Percentiles rank a stretch among this genome's conserved stretches.
Evolutionary conservation across 371 early-diverging fungal genomes (phyloP).

Genomic region (Basidiobolus heterosporus): DNA sequence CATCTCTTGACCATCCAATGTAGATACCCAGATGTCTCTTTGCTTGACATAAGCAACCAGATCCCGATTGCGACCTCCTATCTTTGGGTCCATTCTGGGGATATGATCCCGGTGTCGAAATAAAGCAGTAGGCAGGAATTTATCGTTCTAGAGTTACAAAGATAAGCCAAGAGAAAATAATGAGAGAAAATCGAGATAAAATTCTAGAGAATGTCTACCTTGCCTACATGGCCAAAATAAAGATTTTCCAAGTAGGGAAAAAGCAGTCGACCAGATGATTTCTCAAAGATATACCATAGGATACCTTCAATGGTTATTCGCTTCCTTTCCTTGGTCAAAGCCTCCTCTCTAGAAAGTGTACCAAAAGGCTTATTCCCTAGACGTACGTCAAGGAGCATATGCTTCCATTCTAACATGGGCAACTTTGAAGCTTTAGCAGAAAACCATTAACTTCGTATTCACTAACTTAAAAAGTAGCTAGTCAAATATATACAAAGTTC

Average conservation of each 20-base stretch:
- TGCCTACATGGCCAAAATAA: slow-evolving; percentile 8
- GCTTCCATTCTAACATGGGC: slow-evolving; percentile 14
- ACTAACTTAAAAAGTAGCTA: too few relatives aligned
- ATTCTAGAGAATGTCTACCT: slow-evolving; percentile 1
- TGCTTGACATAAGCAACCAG: slow-evolving; percentile 39
- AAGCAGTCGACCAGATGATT: slow-evolving; percentile 4
- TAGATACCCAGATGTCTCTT: slow-evolving; percentile 46
- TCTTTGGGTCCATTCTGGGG: slow-evolving; percentile 30
- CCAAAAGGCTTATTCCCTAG: slow-evolving; percentile 10
- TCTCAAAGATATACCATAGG: slow-evolving; percentile 2
- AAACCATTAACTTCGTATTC: neutral
- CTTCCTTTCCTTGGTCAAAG: neutral
- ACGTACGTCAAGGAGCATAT: neutral
- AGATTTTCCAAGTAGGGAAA: slow-evolving; percentile 10
- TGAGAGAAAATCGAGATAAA: too few relatives aligned
- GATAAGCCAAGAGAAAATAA: too few relatives aligned
- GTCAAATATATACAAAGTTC: too few relatives aligned
- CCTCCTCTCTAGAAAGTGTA: too few relatives aligned
- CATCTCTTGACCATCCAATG: slow-evolving; percentile 31
- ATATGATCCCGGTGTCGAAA: slow-evolving; percentile 1
- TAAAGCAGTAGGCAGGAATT: neutral
- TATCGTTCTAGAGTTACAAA: too few relatives aligned
- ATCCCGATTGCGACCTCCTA: slow-evolving; percentile 30
- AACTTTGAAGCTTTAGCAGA: slow-evolving; percentile 7
- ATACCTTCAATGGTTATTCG: slow-evolving; percentile 10